phyloP scores from a whole-genome alignment of 192 early-diverging fungal genomes.

The Paraglomus brasilianum region DNA sequence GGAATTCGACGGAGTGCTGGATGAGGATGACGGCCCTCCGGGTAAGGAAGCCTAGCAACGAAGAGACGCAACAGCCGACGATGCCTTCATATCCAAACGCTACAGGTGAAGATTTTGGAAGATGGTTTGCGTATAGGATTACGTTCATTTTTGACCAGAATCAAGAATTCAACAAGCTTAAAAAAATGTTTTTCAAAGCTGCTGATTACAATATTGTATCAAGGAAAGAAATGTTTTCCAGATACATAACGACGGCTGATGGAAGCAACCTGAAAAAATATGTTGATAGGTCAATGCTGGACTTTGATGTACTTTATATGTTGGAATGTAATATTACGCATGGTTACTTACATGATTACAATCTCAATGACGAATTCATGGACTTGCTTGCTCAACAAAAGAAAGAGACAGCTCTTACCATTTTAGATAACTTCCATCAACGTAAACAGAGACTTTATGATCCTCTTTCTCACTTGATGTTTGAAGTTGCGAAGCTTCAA shows the following conservation, averaged over 20 bases:
- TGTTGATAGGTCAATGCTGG: constrained; percentile 20
- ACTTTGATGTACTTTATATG: constrained; percentile 48
- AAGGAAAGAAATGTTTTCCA: neutral
- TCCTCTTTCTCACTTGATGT: constrained; percentile 32
- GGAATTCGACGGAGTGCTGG: constrained; percentile 30
- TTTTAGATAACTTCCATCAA: constrained; percentile 38
- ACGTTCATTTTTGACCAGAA: neutral
- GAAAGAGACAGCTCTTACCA: constrained; percentile 32
- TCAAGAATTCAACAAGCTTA: neutral
- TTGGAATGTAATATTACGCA: constrained; percentile 43
- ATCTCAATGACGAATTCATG: constrained; percentile 42
- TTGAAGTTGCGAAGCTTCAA: constrained; percentile 28
- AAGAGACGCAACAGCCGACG: constrained; percentile 33
- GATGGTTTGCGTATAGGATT: constrained; percentile 48
- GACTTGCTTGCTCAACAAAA: constrained; percentile 28
- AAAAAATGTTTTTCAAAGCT: constrained; percentile 22
- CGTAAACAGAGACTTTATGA: constrained; percentile 43
- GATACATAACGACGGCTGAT: neutral
- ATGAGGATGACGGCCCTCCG: constrained; percentile 40
- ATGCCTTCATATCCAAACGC: too few relatives aligned
- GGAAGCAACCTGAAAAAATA: neutral
- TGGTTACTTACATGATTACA: constrained; percentile 45
- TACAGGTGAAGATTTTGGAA: constrained; percentile 37
- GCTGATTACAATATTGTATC: constrained; percentile 42
- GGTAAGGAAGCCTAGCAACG: neutral